Evolutionary conservation across 495 filamentous ascomycete genomes (phyloP).

Genomic region (Parmelia sp.): DNA sequence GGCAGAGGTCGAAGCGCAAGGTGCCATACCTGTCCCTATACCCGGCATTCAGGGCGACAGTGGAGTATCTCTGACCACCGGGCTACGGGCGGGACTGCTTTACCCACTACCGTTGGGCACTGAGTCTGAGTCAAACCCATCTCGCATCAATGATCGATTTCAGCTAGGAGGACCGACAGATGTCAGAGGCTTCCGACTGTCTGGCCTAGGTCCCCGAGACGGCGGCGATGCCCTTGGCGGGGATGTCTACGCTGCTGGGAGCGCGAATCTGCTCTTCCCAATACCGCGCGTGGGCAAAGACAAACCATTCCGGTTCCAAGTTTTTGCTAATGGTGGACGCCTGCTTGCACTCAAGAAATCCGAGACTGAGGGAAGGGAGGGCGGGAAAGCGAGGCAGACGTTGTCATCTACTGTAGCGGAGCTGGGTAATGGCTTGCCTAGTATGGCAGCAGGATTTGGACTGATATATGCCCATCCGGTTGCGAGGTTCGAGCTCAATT

Average conservation of each 20-base stretch:
- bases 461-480: constrained; percentile 89
- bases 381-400: constrained; percentile 47
- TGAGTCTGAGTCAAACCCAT: constrained; percentile 48
- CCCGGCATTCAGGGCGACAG: constrained; percentile 60
- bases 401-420: constrained; percentile 52
- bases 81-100: constrained; percentile 57
- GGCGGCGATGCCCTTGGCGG: constrained; percentile 80
- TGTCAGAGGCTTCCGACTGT: constrained; percentile 86
- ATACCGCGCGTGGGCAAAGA: constrained; percentile 71
- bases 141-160: constrained; percentile 89
- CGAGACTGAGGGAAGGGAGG: constrained; percentile 48
- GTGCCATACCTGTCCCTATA: constrained; percentile 62
- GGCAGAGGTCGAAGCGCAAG: constrained; percentile 72
- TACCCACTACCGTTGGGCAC: constrained; percentile 54
- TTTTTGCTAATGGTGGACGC: constrained; percentile 86
- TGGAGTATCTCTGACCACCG: constrained; percentile 65
- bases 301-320: constrained; percentile 78
- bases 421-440: constrained; percentile 69
- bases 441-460: constrained; percentile 78
- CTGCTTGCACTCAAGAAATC: constrained; percentile 66
- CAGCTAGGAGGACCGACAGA: constrained; percentile 89
- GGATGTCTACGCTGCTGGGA: constrained; percentile 82
- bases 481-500: constrained; percentile 92
- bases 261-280: constrained; percentile 76
- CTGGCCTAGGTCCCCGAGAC: constrained; percentile 82